Base-by-base conservation (phyloP, 495 filamentous ascomycete genomes). In the Talaromyces ruber region DNA sequence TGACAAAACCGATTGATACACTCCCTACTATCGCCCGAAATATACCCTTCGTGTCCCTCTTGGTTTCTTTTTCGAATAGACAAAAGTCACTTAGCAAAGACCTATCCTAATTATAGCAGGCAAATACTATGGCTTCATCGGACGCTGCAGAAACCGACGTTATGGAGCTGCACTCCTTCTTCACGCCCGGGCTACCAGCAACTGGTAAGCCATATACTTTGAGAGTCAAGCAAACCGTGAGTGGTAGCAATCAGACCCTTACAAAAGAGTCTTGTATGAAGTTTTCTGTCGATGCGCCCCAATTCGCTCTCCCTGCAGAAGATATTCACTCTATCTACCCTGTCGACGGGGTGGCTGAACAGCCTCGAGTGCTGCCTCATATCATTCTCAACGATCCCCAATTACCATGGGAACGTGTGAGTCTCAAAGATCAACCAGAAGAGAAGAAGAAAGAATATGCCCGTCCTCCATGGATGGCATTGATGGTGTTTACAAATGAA, bases 361-460 rank as follows among this genome's bases (percentile, higher is more conserved):
- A 64, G 4, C 62, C 53, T 5, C 28, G 65, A 22, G 74, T 74
- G 1, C 66, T 82, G 6, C 80, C 81, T 0, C 82, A 84, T 62
- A 64, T 84, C 0, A 76, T 82, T 0, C 66, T 84, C 26, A 78
- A 67, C n/a, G 78, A 82, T 60, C 72, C 76, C 0, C 71, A 77
- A 43, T 52, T 81, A 1, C 82, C 81, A 0, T 83, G 81, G 82
- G 75, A 81, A 56, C 65, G 70, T 39, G 47, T 14, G 2, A 43
- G 43, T 30, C 24, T 6, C 8, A 54, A 63, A n/a, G 52, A 63
- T 6, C 39, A 29, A 6, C 6, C 28, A 29, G 28, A 64, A 2
- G 51, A 68, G 54, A 22, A 53, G 18, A 29, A 50, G 25, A 29
- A 29, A 3, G 3, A 3, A 29, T 65, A 65, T 4, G 72, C 77